A percentile compares a stretch with the other conserved stretches of the same genome.
These are phyloP conservation scores for Cordyceps militaris DNA, from an alignment of 2,329 filamentous ascomycete species.

Conservation along the genomic window DNA sequence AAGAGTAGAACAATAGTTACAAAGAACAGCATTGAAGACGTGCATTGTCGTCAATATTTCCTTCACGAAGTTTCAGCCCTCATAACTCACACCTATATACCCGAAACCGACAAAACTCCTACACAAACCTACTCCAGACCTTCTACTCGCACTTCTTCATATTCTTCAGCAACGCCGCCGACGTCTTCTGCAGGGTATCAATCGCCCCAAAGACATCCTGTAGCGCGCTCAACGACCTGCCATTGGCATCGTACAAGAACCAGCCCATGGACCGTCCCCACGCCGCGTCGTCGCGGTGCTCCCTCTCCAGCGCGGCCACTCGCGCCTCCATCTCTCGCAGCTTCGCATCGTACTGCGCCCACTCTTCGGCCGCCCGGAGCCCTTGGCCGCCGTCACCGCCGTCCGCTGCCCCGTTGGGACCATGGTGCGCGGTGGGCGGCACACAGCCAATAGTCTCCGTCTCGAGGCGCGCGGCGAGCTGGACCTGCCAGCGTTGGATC, in stretches of 20 bases:
- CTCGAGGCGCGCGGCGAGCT: not conserved
- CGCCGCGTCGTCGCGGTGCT: not conserved
- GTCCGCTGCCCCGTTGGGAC: too few relatives aligned
- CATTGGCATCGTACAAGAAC: constrained; percentile 8
- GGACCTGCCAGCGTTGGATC: not conserved
- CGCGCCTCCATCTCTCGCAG: not conserved
- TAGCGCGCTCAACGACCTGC: not conserved
- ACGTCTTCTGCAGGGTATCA: not conserved
- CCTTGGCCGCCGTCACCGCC: not conserved
- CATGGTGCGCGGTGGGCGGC: not conserved
- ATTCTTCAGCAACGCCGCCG: not conserved
- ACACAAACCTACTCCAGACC: not conserved
- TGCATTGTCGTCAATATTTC: too few relatives aligned
- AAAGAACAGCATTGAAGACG: too few relatives aligned
- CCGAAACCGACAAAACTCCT: not conserved
- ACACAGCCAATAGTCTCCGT: not conserved
- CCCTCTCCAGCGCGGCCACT: not conserved
- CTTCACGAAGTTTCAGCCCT: too few relatives aligned
- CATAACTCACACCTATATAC: too few relatives aligned
- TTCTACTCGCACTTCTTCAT: not conserved
- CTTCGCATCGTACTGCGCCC: not conserved
- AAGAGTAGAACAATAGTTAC: too few relatives aligned
- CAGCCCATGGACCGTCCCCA: not conserved
- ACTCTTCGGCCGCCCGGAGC: not conserved
- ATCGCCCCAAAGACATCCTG: not conserved